Conservation (phyloP, 2,329 filamentous ascomycete species). For the Zasmidium citrigriseum region DNA sequence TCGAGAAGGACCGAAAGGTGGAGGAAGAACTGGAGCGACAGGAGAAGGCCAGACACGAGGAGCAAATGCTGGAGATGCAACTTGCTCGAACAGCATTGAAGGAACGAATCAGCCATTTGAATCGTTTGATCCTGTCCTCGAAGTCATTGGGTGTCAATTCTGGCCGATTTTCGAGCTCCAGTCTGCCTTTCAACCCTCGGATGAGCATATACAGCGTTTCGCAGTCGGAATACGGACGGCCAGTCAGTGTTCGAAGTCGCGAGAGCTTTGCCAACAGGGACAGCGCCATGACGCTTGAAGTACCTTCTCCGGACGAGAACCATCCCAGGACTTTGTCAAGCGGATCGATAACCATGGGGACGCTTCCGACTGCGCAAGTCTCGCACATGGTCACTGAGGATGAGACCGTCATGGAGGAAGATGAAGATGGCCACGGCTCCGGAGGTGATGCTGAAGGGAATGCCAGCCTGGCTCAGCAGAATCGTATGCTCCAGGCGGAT, state of each 20-base stretch:
- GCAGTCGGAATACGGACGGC: constrained; percentile 34
- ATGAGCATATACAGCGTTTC: constrained; percentile 39
- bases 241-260: constrained; percentile 33
- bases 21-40: constrained; percentile 75
- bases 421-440: constrained; percentile 56
- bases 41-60: constrained; percentile 72
- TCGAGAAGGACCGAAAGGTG: constrained; percentile 66
- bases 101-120: constrained; percentile 95
- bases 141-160: constrained; percentile 95
- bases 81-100: constrained; percentile 92
- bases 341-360: constrained; percentile 33
- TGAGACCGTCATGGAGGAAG: constrained; percentile 38
- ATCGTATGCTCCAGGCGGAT: constrained; percentile 90
- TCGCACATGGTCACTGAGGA: constrained; percentile 33
- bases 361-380: constrained; percentile 30
- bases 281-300: constrained; percentile 39
- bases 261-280: constrained; percentile 28
- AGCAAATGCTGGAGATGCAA: constrained; percentile 99
- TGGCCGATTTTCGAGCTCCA: constrained; percentile 58
- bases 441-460: constrained; percentile 79
- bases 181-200: constrained; percentile 42
- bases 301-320: constrained; percentile 25
- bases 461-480: constrained; percentile 80
- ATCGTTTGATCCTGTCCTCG: constrained; percentile 90
- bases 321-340: constrained; percentile 30